Percentiles rank a stretch among this genome's conserved stretches.
phyloP scores from a whole-genome alignment of 1,284 basidiomycete species.

The Wolfiporia cocos region DNA sequence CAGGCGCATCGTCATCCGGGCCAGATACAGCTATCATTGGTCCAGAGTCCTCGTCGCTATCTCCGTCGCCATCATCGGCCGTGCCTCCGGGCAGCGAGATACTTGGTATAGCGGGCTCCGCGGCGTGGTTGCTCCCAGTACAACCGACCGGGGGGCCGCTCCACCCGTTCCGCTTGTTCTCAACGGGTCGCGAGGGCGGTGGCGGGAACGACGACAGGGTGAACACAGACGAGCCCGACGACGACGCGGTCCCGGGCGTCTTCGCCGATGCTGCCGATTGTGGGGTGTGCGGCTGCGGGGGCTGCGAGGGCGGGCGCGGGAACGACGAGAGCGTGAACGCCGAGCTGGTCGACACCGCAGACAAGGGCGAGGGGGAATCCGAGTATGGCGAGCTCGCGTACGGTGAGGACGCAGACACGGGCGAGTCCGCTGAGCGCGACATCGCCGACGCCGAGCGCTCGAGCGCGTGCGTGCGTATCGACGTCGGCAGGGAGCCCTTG shows the following conservation, averaged over 20 bases:
- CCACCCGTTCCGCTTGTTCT: slow-evolving; percentile 1
- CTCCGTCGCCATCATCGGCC: slow-evolving; percentile 21
- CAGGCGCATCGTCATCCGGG: slow-evolving; percentile 12
- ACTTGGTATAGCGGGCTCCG: no score
- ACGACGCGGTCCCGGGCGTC: slow-evolving; percentile 8
- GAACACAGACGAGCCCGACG: slow-evolving; percentile 14
- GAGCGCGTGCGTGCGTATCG: slow-evolving; percentile 6
- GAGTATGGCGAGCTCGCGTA: not conserved
- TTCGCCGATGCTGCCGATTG: slow-evolving; percentile 1
- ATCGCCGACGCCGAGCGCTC: not conserved
- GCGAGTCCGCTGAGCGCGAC: not conserved
- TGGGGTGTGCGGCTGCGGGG: slow-evolving; percentile 7
- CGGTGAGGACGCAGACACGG: slow-evolving; percentile 4
- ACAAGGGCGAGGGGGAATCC: slow-evolving; percentile 6
- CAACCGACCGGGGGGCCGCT: no score
- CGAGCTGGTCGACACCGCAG: slow-evolving; percentile 5
- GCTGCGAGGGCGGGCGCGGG: slow-evolving; percentile 13
- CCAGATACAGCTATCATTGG: slow-evolving; percentile 19
- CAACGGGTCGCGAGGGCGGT: slow-evolving; percentile 11
- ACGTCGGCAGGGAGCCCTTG: slow-evolving; percentile 5
- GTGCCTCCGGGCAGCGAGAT: slow-evolving; percentile 26
- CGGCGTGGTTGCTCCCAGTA: no score
- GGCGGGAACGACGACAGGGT: slow-evolving; percentile 23
- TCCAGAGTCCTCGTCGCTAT: slow-evolving; percentile 15
- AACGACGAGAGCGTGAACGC: slow-evolving; percentile 14